phyloP scores from a whole-genome alignment of 768 basidiomycete species.

The Agaricus sinodeliciosus region DNA sequence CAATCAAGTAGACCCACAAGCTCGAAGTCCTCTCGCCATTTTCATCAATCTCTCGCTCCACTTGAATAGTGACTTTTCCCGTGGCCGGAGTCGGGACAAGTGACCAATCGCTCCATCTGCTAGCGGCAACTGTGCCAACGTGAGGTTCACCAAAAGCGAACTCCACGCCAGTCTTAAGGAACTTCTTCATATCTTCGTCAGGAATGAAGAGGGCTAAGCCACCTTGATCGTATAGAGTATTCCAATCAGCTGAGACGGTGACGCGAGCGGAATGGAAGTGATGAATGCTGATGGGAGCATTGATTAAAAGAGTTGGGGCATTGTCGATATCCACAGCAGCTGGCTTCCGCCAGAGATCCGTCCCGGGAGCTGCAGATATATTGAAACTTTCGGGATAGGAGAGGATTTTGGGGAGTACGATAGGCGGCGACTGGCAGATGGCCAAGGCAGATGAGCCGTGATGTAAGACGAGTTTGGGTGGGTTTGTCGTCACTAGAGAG shows the following conservation, averaged over 20 bases:
- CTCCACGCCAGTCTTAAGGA: conserved; percentile 27
- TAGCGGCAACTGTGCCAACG: conserved; percentile 23
- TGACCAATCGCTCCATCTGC: conserved; percentile 26
- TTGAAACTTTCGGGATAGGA: conserved; percentile 16
- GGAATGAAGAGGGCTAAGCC: conserved; percentile 26
- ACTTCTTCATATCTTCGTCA: conserved; percentile 25
- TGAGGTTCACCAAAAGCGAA: conserved; percentile 23
- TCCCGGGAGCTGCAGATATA: conserved; percentile 21
- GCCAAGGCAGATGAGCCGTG: conserved; percentile 26
- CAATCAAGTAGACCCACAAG: conserved; percentile 24
- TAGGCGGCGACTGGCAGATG: conserved; percentile 18
- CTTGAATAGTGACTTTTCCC: conserved; percentile 22
- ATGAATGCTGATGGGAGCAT: conserved; percentile 22
- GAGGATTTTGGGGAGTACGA: conserved; percentile 16
- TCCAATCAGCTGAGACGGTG: conserved; percentile 22
- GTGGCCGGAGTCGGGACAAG: conserved; percentile 21
- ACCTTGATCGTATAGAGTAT: conserved; percentile 25
- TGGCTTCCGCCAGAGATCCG: conserved; percentile 28
- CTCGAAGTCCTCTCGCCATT: conserved; percentile 20
- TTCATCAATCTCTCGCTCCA: conserved; percentile 22
- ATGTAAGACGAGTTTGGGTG: conserved; percentile 23
- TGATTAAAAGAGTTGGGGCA: conserved; percentile 22
- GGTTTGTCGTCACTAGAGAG: neutral
- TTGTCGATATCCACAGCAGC: conserved; percentile 24
- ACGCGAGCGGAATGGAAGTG: conserved; percentile 25